Evolutionary conservation across 257 asterid species (phyloP).

Genomic region (Echium plantagineum): DNA sequence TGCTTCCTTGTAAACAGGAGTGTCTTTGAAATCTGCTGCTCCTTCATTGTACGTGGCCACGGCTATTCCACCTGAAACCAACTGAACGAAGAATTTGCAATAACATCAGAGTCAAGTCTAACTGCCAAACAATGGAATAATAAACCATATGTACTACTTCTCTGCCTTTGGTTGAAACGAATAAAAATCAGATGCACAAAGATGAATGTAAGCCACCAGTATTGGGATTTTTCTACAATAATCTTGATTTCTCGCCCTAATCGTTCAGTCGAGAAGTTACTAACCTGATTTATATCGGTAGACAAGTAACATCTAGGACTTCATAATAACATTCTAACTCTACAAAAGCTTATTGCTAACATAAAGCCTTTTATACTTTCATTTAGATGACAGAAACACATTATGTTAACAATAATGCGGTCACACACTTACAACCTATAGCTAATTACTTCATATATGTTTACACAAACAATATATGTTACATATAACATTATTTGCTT

Average conservation of each 20-base stretch:
- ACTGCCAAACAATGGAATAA: background rate
- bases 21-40: slow-evolving; percentile 85
- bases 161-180: too few species aligned
- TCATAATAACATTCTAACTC: too few species aligned
- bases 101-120: background rate
- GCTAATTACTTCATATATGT: too few species aligned
- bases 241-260: background rate
- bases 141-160: too few species aligned
- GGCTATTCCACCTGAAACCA: slow-evolving; percentile 75
- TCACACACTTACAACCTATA: too few species aligned
- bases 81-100: slow-evolving; percentile 21
- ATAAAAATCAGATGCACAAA: too few species aligned
- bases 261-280: background rate
- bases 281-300: background rate
- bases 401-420: too few species aligned
- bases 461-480: too few species aligned
- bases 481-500: too few species aligned
- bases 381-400: background rate
- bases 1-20: slow-evolving; percentile 60
- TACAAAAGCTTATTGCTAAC: background rate
- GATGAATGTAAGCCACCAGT: background rate
- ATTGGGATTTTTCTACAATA: background rate
- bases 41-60: slow-evolving; percentile 76
- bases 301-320: background rate
- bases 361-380: background rate